These are phyloP conservation scores for Ascochyta viciae-villosae DNA, from an alignment of 2,329 filamentous ascomycete species.

Conservation along the genomic window DNA sequence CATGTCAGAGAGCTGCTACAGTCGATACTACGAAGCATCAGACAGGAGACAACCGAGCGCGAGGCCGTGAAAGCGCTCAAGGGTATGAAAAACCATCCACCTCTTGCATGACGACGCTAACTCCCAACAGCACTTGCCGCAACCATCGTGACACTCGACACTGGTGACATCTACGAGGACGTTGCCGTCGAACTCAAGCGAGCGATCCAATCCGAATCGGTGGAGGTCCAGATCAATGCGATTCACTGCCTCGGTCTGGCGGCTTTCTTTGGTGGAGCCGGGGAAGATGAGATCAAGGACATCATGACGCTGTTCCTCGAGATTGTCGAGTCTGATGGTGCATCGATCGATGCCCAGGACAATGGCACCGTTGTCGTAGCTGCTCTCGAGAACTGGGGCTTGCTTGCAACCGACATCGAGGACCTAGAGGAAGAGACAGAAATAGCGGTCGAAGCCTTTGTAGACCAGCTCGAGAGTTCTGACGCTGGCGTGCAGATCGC, in stretches of 20 bases:
- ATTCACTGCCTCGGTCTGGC: slow-evolving; percentile 78
- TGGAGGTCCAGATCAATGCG: slow-evolving; percentile 70
- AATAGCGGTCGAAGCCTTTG: slow-evolving; percentile 77
- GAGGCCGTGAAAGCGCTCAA: slow-evolving; percentile 75
- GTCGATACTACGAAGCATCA: slow-evolving; percentile 74
- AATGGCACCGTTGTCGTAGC: slow-evolving; percentile 74
- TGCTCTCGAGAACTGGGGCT: slow-evolving; percentile 79
- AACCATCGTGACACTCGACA: slow-evolving; percentile 71
- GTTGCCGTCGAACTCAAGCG: slow-evolving; percentile 66
- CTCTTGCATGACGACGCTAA: slow-evolving; percentile 20
- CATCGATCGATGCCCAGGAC: slow-evolving; percentile 73
- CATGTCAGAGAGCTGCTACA: slow-evolving; percentile 68
- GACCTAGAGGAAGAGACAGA: slow-evolving; percentile 76
- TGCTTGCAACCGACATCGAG: slow-evolving; percentile 78
- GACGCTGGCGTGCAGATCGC: slow-evolving; percentile 77
- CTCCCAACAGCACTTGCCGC: slow-evolving; percentile 65
- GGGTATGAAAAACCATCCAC: slow-evolving; percentile 46
- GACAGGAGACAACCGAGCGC: slow-evolving; percentile 69
- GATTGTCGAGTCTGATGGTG: slow-evolving; percentile 80
- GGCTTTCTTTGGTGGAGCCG: slow-evolving; percentile 77
- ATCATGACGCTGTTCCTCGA: slow-evolving; percentile 78
- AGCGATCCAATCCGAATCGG: slow-evolving; percentile 70
- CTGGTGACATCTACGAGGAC: slow-evolving; percentile 70
- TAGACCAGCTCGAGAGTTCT: slow-evolving; percentile 81
- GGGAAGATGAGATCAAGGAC: slow-evolving; percentile 71